These are phyloP conservation scores for Geranium brycei DNA, from an alignment of 345 rosid species.

Conservation along the genomic window DNA sequence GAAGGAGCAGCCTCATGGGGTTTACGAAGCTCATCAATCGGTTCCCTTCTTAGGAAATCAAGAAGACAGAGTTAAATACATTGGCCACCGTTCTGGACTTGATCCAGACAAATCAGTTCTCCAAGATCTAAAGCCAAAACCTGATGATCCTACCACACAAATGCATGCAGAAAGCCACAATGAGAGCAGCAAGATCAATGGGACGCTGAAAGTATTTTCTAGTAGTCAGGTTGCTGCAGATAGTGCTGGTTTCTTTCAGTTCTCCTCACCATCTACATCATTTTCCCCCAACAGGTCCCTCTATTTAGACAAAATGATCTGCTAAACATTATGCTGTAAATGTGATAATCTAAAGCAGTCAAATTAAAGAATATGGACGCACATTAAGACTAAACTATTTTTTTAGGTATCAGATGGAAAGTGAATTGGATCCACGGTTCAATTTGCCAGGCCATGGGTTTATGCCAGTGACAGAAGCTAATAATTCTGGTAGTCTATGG, in stretches of 20 bases:
- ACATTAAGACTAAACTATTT: constrained; percentile 11
- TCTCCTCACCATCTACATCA: constrained; percentile 53
- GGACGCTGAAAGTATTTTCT: constrained; percentile 33
- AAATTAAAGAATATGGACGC: background rate
- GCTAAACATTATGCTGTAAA: background rate
- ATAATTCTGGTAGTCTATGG: constrained; percentile 41
- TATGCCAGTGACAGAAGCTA: constrained; percentile 60
- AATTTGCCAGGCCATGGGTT: constrained; percentile 42
- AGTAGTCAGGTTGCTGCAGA: constrained; percentile 18
- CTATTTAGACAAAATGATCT: constrained; percentile 4
- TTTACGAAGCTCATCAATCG: constrained; percentile 30
- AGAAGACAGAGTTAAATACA: constrained; percentile 23
- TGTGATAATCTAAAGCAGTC: background rate
- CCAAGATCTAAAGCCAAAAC: constrained; percentile 26
- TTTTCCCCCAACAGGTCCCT: constrained; percentile 52
- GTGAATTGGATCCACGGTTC: constrained; percentile 35
- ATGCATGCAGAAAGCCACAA: constrained; percentile 24
- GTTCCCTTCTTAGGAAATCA: constrained; percentile 17
- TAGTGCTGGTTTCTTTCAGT: constrained; percentile 32
- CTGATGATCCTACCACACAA: constrained; percentile 30
- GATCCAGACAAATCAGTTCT: constrained; percentile 31
- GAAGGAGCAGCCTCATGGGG: constrained; percentile 23
- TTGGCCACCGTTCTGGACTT: constrained; percentile 17
- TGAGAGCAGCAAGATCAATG: constrained; percentile 34
- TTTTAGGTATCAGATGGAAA: constrained; percentile 50